Conservation (phyloP, 2,329 filamentous ascomycete genomes). For the Catunica adiposa region DNA sequence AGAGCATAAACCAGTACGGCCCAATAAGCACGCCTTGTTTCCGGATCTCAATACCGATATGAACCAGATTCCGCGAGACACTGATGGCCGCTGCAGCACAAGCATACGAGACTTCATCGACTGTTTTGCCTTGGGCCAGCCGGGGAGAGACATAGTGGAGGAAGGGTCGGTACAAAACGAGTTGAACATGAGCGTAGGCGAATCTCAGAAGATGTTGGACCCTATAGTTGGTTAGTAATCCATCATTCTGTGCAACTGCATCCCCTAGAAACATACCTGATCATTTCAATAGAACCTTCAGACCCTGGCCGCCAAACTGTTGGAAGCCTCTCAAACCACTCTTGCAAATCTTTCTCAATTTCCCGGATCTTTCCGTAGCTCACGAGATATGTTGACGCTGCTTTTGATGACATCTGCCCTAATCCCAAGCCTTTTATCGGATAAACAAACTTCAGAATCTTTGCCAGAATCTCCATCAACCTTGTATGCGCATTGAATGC, state of each 20-base stretch:
- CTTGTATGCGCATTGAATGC: constrained; percentile 50
- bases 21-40: constrained; percentile 59
- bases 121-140: constrained; percentile 34
- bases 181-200: constrained; percentile 68
- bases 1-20: constrained; percentile 76
- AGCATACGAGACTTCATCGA: constrained; percentile 66
- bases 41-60: constrained; percentile 64
- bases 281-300: constrained; percentile 56
- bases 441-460: constrained; percentile 49
- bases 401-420: constrained; percentile 16
- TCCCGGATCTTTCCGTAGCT: constrained; percentile 47
- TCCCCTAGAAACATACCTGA: constrained; percentile 41
- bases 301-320: constrained; percentile 62
- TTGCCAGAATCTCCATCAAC: constrained; percentile 46
- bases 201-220: constrained; percentile 63
- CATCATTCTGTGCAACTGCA: too few relatives aligned
- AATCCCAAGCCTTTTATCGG: constrained; percentile 22
- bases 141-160: constrained; percentile 64
- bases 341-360: constrained; percentile 45
- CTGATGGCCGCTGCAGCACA: constrained; percentile 48
- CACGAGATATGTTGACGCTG: constrained; percentile 37
- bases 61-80: constrained; percentile 56
- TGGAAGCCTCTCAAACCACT: constrained; percentile 53
- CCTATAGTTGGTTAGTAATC: too few relatives aligned
- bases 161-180: constrained; percentile 70